Evolutionary conservation across 345 rosid genomes (phyloP).

Genomic region (Melaleuca quinquenervia): DNA sequence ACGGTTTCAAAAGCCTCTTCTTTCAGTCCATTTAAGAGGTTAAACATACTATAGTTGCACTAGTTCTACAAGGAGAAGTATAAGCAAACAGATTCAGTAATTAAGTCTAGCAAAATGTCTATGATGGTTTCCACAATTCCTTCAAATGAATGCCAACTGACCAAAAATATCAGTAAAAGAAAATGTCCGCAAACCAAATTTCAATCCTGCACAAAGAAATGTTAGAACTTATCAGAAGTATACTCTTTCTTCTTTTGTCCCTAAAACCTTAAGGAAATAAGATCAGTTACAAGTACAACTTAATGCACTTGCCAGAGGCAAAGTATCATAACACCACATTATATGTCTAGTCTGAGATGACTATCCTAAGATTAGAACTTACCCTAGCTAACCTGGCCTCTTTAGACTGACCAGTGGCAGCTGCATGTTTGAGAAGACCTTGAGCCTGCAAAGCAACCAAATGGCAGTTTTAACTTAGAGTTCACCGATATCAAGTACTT

Average conservation of each 20-base stretch:
- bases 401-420: slow-evolving; percentile 87
- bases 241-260: neutral
- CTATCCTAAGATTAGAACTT: slow-evolving; percentile 16
- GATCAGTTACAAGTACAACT: neutral
- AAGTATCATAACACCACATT: neutral
- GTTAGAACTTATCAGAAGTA: neutral
- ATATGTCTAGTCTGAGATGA: neutral
- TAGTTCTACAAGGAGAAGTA: neutral
- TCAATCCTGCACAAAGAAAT: neutral
- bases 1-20: neutral
- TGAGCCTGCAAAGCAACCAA: slow-evolving; percentile 66
- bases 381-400: slow-evolving; percentile 99
- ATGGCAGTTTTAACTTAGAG: slow-evolving; percentile 7
- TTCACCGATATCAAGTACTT: neutral
- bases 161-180: neutral
- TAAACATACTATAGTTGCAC: neutral
- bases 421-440: slow-evolving; percentile 75
- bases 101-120: neutral
- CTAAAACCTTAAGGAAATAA: neutral
- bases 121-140: neutral
- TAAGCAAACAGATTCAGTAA: neutral
- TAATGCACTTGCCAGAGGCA: neutral
- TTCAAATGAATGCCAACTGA: neutral
- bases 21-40: neutral
- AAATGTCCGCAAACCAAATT: neutral